phyloP scores from a whole-genome alignment of 805 yeast genomes.

The Saccharomycopsis schoenii region DNA sequence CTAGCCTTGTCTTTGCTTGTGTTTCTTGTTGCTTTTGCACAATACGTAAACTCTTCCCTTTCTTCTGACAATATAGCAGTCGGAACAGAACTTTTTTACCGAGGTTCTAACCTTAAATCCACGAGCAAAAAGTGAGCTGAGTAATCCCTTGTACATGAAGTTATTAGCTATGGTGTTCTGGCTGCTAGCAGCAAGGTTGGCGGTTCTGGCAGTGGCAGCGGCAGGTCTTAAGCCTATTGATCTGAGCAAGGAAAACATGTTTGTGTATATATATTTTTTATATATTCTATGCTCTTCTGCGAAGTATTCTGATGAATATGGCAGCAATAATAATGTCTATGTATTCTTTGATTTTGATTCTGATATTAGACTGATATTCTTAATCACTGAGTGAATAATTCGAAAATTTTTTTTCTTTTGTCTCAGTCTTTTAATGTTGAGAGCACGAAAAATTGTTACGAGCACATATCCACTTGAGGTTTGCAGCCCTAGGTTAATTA shows the following conservation, averaged over 20 bases:
- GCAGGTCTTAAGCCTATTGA: not conserved
- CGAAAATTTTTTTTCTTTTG: too few species aligned
- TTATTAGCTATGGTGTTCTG: not conserved
- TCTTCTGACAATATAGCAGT: conserved; percentile 83
- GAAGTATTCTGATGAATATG: not conserved
- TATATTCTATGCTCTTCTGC: not conserved
- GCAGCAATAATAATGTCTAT: too few species aligned
- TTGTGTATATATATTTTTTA: too few species aligned
- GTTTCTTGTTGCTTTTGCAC: conserved; percentile 88
- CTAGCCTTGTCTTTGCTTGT: conserved; percentile 85
- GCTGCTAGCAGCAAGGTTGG: not conserved
- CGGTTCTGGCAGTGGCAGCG: not conserved
- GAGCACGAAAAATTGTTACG: too few species aligned
- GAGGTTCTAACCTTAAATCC: conserved; percentile 88
- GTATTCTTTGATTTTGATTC: too few species aligned
- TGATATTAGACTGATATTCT: too few species aligned
- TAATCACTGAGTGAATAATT: too few species aligned
- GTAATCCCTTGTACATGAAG: not conserved
- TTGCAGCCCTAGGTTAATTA: too few species aligned
- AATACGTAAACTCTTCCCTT: conserved; percentile 90
- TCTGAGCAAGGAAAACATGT: not conserved
- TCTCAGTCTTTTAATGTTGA: too few species aligned
- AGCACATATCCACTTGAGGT: too few species aligned
- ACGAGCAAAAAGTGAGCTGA: conserved; percentile 31
- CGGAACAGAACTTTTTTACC: conserved; percentile 86